A percentile compares a stretch with the other conserved stretches of the same genome.
Evolutionary conservation across 768 basidiomycete genomes (phyloP).

Genomic region (Boletus subparvulus): DNA sequence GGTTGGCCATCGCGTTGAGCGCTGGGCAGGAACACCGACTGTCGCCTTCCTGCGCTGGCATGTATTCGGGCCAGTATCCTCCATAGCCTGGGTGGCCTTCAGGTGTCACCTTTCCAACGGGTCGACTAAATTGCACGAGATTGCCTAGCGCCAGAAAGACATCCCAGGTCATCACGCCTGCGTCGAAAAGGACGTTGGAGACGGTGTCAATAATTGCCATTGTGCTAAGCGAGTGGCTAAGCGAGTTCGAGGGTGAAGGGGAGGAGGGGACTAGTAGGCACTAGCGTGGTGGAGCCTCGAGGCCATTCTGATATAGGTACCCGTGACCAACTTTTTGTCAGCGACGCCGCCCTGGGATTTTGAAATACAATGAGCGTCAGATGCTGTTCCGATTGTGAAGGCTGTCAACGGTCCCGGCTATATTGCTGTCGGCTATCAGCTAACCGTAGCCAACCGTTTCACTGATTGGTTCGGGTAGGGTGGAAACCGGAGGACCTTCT

Average conservation of each 20-base stretch:
- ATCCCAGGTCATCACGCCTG: slow-evolving; percentile 20
- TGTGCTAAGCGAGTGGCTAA: not conserved
- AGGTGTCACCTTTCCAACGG: slow-evolving; percentile 54
- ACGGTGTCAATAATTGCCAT: slow-evolving; percentile 17
- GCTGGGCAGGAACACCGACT: slow-evolving; percentile 75
- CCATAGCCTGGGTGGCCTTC: slow-evolving; percentile 54
- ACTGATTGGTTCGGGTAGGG: not conserved
- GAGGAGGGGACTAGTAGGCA: not conserved
- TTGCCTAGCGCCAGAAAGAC: slow-evolving; percentile 19
- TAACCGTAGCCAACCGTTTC: not conserved
- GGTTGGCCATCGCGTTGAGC: slow-evolving; percentile 80
- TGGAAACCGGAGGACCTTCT: not conserved
- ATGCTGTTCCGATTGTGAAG: not conserved
- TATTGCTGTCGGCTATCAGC: not conserved
- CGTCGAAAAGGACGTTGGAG: slow-evolving; percentile 8
- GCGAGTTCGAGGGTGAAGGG: not conserved
- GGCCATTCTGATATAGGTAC: slow-evolving; percentile 5
- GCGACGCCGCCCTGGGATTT: no score
- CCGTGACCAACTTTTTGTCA: not conserved
- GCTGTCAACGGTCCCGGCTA: not conserved
- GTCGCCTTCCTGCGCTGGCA: slow-evolving; percentile 56
- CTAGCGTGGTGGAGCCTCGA: not conserved
- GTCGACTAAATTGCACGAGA: slow-evolving; percentile 19
- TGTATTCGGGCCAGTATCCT: slow-evolving; percentile 73
- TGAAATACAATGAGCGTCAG: not conserved